phyloP scores from a whole-genome alignment of 2,329 filamentous ascomycete genomes.

The Fusarium oxysporum region DNA sequence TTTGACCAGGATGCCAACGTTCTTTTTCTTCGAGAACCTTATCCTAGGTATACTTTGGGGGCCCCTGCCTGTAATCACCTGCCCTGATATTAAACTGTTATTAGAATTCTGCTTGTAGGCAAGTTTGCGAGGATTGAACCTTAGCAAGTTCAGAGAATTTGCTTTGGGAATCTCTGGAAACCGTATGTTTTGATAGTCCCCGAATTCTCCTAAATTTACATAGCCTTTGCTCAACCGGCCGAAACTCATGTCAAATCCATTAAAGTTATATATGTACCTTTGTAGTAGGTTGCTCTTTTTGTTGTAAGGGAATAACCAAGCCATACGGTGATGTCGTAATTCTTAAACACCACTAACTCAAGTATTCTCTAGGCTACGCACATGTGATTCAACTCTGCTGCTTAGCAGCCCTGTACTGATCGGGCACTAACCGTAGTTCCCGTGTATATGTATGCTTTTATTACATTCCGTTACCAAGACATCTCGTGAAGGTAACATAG shows the following conservation, averaged over 20 bases:
- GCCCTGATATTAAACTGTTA: neutral
- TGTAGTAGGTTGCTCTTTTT: neutral
- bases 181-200: neutral
- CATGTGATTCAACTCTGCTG: conserved; percentile 5
- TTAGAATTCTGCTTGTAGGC: conserved; percentile 3
- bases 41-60: conserved; percentile 2
- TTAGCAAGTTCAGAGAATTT: neutral
- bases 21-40: conserved; percentile 39
- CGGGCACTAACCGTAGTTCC: conserved; percentile 22
- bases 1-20: conserved; percentile 19
- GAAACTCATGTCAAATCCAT: neutral
- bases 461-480: conserved; percentile 1
- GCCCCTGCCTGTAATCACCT: conserved; percentile 14
- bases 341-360: neutral
- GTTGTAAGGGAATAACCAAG: neutral
- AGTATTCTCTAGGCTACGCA: neutral
- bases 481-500: conserved; percentile 1
- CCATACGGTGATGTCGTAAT: neutral
- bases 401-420: neutral
- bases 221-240: neutral
- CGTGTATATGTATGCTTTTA: neutral
- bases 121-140: conserved; percentile 1
- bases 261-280: neutral
- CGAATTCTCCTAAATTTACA: neutral
- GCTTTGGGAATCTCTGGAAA: neutral